phyloP scores from a whole-genome alignment of 2,329 filamentous ascomycete genomes.

The Lachnellula willkommii region DNA sequence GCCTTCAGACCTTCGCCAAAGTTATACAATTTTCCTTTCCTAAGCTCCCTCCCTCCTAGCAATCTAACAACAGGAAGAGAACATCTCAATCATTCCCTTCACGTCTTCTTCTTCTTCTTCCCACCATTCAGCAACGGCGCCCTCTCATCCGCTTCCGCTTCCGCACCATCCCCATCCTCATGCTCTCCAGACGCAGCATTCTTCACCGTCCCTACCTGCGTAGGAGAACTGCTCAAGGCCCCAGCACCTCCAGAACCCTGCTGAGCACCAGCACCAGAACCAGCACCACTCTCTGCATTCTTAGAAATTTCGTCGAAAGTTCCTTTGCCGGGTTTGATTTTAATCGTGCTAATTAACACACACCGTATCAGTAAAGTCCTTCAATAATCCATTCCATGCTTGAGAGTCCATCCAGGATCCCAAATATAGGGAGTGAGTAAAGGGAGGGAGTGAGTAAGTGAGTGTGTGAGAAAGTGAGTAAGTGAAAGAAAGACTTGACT shows the following conservation, averaged over 20 bases:
- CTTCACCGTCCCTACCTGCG: neutral
- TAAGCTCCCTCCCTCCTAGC: no score
- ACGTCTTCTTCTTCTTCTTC: neutral
- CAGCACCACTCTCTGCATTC: neutral
- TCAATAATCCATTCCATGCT: no score
- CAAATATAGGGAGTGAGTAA: no score
- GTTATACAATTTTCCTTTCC: no score
- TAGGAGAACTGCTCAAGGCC: conserved; percentile 44
- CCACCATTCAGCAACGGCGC: neutral
- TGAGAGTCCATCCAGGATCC: no score
- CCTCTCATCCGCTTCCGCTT: neutral
- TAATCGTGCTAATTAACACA: neutral
- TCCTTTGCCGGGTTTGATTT: neutral
- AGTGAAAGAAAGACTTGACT: conserved; percentile 22
- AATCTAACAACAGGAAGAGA: no score
- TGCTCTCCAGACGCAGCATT: neutral
- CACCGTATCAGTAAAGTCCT: no score
- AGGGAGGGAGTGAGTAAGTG: no score
- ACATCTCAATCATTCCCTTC: neutral
- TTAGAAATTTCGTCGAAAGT: neutral
- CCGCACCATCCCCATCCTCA: neutral
- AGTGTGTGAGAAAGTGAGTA: no score
- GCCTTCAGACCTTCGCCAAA: no score
- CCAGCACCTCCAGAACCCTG: neutral
- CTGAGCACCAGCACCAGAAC: neutral